Conservation (phyloP, 257 asterid species). For the Solanum corneliomulleri region DNA sequence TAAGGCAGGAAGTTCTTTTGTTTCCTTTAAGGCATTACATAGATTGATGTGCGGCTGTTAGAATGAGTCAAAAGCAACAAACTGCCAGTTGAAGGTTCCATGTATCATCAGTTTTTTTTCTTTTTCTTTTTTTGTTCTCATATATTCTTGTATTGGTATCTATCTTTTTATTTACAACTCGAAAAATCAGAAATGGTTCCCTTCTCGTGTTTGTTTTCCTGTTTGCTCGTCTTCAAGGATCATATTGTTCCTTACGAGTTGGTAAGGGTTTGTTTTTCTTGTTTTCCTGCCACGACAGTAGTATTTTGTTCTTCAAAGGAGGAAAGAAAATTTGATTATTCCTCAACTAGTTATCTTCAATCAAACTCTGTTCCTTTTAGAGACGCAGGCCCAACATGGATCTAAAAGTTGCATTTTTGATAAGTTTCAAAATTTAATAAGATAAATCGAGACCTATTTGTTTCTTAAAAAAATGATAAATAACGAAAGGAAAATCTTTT, state of each 20-base stretch:
- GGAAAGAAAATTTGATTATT: not conserved
- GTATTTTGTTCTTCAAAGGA: not conserved
- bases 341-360: not conserved
- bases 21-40: not conserved
- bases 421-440: not conserved
- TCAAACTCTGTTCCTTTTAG: not conserved
- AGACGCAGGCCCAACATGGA: not conserved
- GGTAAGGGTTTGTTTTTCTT: not conserved
- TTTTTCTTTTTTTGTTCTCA: not conserved
- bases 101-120: not conserved
- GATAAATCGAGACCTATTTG: not conserved
- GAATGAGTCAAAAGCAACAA: not conserved
- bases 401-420: not conserved
- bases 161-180: not conserved
- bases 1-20: not conserved
- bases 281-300: not conserved
- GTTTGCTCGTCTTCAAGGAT: not conserved
- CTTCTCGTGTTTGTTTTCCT: not conserved
- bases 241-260: not conserved
- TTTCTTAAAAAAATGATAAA: not conserved
- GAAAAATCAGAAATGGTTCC: not conserved
- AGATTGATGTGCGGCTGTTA: not conserved
- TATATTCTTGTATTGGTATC: not conserved
- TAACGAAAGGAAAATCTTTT: not conserved
- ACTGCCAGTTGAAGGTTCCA: not conserved